A percentile compares a stretch with the other conserved stretches of the same genome.
Evolutionary conservation across 2,329 filamentous ascomycete species (phyloP).

Genomic region (Tolypocladium sp.): DNA sequence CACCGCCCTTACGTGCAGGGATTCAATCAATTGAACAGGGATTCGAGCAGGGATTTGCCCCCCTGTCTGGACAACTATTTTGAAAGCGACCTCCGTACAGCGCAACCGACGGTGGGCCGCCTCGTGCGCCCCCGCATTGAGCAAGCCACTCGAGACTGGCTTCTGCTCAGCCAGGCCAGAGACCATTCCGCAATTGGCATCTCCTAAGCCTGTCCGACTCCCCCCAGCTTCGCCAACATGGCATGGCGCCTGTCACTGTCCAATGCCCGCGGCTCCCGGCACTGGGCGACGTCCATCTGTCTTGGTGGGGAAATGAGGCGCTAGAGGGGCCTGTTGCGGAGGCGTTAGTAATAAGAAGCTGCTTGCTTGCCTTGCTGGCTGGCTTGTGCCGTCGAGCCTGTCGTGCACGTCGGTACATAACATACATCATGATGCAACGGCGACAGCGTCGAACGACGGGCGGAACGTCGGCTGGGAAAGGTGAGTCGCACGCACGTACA

Average conservation of each 20-base stretch:
- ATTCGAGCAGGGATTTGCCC: no score
- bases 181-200: neutral
- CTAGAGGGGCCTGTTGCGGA: neutral
- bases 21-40: no score
- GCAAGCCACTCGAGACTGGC: neutral
- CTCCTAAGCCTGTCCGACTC: neutral
- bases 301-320: neutral
- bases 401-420: neutral
- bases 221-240: neutral
- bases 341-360: neutral
- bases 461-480: neutral
- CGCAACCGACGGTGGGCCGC: neutral
- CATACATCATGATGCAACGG: neutral
- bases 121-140: neutral
- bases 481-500: neutral
- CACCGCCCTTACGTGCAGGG: no score
- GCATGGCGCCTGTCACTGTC: neutral
- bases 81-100: no score
- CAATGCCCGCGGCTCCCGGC: neutral
- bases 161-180: neutral
- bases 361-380: neutral
- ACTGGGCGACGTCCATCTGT: neutral
- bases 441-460: neutral
- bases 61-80: no score
- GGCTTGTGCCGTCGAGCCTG: neutral